phyloP scores from a whole-genome alignment of 2,329 filamentous ascomycete species.

The Diplodia corticola region DNA sequence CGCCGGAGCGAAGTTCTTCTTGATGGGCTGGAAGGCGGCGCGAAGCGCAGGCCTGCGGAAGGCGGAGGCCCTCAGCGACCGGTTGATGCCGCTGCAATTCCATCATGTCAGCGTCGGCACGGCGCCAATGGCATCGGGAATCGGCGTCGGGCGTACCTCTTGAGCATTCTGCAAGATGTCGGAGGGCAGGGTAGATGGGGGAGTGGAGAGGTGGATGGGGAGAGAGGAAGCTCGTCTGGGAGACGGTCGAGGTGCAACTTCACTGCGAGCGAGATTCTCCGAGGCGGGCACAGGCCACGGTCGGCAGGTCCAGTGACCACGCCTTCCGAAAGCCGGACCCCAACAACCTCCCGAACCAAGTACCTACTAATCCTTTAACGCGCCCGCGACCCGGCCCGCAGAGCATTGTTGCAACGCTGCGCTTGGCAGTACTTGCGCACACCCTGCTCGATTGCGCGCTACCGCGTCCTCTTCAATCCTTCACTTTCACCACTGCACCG shows the following conservation, averaged over 20 bases:
- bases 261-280: slow-evolving; percentile 21
- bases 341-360: not conserved
- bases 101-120: slow-evolving; percentile 41
- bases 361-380: not conserved
- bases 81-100: slow-evolving; percentile 61
- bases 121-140: slow-evolving; percentile 41
- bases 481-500: not conserved
- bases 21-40: slow-evolving; percentile 56
- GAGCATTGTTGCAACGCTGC: not conserved
- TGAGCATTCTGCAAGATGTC: slow-evolving; percentile 60
- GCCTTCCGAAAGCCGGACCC: slow-evolving; percentile 17
- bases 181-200: slow-evolving; percentile 37
- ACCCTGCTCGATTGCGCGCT: not conserved
- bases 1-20: slow-evolving; percentile 59
- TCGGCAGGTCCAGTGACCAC: slow-evolving; percentile 7
- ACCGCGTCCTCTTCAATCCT: not conserved
- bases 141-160: slow-evolving; percentile 52
- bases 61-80: slow-evolving; percentile 62
- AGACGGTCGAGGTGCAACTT: slow-evolving; percentile 22
- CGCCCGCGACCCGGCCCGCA: slow-evolving; percentile 2
- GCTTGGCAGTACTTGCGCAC: too few relatives aligned
- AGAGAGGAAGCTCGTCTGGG: slow-evolving; percentile 26
- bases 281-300: slow-evolving; percentile 13
- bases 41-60: slow-evolving; percentile 56
- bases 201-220: slow-evolving; percentile 32